Conservation (phyloP, 768 basidiomycete species). For the Kondoa malvinella region DNA sequence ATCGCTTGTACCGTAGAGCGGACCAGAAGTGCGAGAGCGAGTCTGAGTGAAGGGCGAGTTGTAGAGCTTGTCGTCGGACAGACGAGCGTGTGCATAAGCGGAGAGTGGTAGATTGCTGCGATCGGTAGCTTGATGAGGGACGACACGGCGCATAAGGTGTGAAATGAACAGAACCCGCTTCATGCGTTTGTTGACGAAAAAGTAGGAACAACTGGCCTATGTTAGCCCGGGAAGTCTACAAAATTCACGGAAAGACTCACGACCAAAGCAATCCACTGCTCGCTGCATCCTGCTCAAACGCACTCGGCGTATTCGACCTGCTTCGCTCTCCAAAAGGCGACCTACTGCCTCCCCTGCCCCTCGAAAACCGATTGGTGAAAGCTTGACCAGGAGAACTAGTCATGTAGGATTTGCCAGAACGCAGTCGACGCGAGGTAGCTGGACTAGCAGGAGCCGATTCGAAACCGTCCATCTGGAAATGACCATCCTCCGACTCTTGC, state of each 20-base stretch:
- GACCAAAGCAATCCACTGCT: constrained; percentile 76
- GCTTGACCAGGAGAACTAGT: not conserved
- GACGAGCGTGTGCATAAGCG: not conserved
- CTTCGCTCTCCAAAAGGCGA: not conserved
- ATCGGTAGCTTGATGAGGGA: not conserved
- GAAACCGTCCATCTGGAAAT: constrained; percentile 3
- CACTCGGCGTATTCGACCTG: not conserved
- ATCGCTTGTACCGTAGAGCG: not conserved
- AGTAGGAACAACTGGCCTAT: constrained; percentile 47
- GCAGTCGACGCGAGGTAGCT: not conserved
- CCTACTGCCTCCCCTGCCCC: constrained; percentile 14
- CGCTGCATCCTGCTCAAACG: constrained; percentile 18
- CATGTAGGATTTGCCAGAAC: not conserved
- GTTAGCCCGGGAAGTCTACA: not conserved
- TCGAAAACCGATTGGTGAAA: constrained; percentile 12
- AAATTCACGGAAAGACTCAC: constrained; percentile 26
- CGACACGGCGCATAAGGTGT: constrained; percentile 2
- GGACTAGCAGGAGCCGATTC: not conserved
- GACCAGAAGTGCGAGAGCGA: not conserved
- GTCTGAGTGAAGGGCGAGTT: not conserved
- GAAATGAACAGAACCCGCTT: constrained; percentile 85
- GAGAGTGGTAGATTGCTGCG: not conserved
- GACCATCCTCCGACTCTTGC: not conserved
- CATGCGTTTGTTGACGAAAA: constrained; percentile 81
- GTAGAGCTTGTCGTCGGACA: not conserved